These are phyloP conservation scores for Xylaria multiplex DNA, from an alignment of 2,329 filamentous ascomycete genomes.

Conservation along the genomic window DNA sequence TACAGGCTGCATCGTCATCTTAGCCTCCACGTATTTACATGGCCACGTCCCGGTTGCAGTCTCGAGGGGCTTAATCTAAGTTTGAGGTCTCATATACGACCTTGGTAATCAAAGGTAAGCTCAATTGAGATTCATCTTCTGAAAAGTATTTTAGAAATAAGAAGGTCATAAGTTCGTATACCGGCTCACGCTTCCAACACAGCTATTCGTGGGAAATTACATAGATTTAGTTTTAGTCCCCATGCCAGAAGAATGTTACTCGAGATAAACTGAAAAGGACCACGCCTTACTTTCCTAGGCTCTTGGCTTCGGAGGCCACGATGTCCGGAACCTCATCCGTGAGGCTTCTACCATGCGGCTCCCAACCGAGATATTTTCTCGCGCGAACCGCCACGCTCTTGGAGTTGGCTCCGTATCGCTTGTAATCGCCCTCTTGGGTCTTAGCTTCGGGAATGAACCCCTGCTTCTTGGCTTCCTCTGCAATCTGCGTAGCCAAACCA, in stretches of 20 bases:
- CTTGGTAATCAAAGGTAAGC: neutral
- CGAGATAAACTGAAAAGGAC: neutral
- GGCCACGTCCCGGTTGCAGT: neutral
- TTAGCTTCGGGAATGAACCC: slow-evolving; percentile 54
- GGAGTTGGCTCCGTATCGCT: slow-evolving; percentile 55
- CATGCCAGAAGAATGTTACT: neutral
- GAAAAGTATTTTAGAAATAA: neutral
- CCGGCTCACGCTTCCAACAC: neutral
- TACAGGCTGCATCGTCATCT: neutral
- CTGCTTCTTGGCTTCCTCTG: slow-evolving; percentile 64
- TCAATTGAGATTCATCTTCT: neutral
- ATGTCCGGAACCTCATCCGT: slow-evolving; percentile 53
- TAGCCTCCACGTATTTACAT: neutral
- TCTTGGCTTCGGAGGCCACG: slow-evolving; percentile 54
- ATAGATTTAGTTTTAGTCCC: neutral
- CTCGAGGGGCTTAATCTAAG: neutral
- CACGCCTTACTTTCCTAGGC: slow-evolving; percentile 44
- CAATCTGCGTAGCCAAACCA: slow-evolving; percentile 65
- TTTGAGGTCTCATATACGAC: neutral
- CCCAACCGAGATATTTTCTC: slow-evolving; percentile 59
- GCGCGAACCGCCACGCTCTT: slow-evolving; percentile 56
- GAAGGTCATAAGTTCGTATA: slow-evolving; percentile 5
- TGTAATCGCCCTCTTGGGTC: slow-evolving; percentile 44
- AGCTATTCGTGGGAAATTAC: neutral
- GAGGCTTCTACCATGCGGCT: slow-evolving; percentile 51